Evolutionary conservation across 176 grass and related monocot genomes (phyloP), one percentile per base, ranked within the genome.

Genomic region (Raddia distichophylla): DNA sequence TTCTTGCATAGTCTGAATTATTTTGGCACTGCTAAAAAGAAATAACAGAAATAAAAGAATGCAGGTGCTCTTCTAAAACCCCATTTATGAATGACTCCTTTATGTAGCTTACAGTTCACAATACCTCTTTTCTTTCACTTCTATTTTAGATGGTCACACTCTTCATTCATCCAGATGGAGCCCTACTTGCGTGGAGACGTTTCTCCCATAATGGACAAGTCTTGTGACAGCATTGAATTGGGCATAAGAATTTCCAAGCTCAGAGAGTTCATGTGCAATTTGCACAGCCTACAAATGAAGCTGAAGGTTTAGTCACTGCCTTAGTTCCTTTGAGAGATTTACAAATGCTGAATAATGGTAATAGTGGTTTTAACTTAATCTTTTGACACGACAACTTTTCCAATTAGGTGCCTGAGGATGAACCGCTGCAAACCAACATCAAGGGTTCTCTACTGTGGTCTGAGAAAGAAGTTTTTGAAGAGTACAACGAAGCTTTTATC

Each of bases 271-370:
- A 85, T 98, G 74, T 66, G 74, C 81, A 98, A 69, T 88, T 85
- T 98, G 76, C 92, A 95, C 77, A 89, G 67, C 22, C 86, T 98
- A 78, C 88, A 98, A 88, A 98, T 95, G 73, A 98, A 95, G 75
- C 59, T 98, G 80, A 95, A 89, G 90, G 92, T 95, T 75, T 8
- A 59, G 45, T 74, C 46, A 53, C 71, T 52, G 50, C 15, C 59
- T 54, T 18, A 81, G 52, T 54, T 55, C 18, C 37, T 48, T 87
- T 77, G 20, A 44, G n/a, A 14, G 32, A 72, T 85, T 61, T 76
- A 49, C 33, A 52, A 19, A 57, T 70, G 20, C 51, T 79, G 40
- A 71, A 65, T 50, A 40, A 33, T 87, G 35, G 5, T 53, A 40
- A 40, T 40, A 40, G 37, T 40, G 37, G 37, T 50, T 78, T 71